Evolutionary conservation across 1,284 basidiomycete species (phyloP).

Genomic region (Hymenochaete sp.): DNA sequence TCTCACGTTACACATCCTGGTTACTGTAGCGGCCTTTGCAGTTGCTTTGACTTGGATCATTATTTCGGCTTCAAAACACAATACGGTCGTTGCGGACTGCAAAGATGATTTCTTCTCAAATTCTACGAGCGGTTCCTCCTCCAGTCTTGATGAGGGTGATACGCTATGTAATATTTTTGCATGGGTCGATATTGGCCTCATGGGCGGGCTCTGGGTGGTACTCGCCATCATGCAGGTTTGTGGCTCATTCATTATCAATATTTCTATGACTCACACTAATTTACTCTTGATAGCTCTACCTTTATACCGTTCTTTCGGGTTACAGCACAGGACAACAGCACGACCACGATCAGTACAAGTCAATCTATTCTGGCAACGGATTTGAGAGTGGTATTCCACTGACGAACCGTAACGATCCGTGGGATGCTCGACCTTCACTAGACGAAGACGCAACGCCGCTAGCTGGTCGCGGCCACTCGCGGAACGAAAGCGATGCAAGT

Average conservation of each 20-base stretch:
- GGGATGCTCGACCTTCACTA: constrained; percentile 57
- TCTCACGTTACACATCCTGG: constrained; percentile 56
- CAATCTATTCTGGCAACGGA: constrained; percentile 59
- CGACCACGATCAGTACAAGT: constrained; percentile 76
- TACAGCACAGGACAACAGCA: constrained; percentile 69
- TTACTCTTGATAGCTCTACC: constrained; percentile 45
- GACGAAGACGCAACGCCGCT: constrained; percentile 29
- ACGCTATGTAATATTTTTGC: constrained; percentile 79
- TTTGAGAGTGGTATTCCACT: constrained; percentile 59
- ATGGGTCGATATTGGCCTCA: constrained; percentile 87
- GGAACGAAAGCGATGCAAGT: constrained; percentile 47
- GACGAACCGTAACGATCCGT: constrained; percentile 54
- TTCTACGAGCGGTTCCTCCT: constrained; percentile 30
- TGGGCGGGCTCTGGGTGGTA: constrained; percentile 78
- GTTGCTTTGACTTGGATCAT: constrained; percentile 75
- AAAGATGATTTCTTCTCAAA: constrained; percentile 48
- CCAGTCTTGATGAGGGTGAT: constrained; percentile 38
- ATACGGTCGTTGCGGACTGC: constrained; percentile 60
- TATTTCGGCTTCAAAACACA: constrained; percentile 68
- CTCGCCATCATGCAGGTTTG: constrained; percentile 67
- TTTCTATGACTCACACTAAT: constrained; percentile 11
- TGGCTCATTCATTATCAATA: constrained; percentile 19
- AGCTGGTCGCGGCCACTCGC: constrained; percentile 35
- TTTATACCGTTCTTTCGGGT: constrained; percentile 59
- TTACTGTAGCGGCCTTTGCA: constrained; percentile 55